A percentile compares a stretch with the other conserved stretches of the same genome.
phyloP scores from a whole-genome alignment of 73 alveolate genomes.

The Tetrahymena borealis region DNA sequence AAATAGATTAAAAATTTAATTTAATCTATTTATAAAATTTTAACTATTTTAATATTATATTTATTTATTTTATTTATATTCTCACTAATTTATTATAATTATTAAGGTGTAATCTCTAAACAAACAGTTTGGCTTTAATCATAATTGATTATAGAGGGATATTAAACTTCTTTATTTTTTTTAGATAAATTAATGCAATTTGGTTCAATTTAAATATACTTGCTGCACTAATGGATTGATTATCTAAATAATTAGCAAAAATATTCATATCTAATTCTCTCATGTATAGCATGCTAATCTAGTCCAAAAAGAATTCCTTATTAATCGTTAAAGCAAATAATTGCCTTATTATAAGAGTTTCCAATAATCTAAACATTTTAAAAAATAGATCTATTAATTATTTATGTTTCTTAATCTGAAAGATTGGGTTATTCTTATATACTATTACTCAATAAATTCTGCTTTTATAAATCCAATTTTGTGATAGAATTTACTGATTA shows the following conservation, averaged over 20 bases:
- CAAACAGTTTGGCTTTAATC: neutral
- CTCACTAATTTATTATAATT: neutral
- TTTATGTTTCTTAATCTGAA: neutral
- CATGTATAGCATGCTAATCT: neutral
- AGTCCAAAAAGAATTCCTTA: neutral
- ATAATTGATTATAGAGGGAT: neutral
- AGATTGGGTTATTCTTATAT: too few species aligned
- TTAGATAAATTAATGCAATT: neutral
- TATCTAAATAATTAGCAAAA: neutral
- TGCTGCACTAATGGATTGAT: neutral
- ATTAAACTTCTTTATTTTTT: neutral
- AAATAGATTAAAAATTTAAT: neutral
- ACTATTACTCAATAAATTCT: too few species aligned
- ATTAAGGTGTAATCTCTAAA: neutral
- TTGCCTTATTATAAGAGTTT: neutral
- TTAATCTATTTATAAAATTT: neutral
- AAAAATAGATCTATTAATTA: neutral
- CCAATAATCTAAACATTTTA: neutral
- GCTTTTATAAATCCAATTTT: too few species aligned
- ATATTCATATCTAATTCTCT: neutral
- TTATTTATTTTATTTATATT: neutral
- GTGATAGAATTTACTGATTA: too few species aligned
- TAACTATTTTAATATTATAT: neutral
- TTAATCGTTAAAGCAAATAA: neutral
- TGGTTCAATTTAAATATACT: neutral